Conservation (phyloP, 2,329 filamentous ascomycete genomes). For the Fusarium liriodendri region DNA sequence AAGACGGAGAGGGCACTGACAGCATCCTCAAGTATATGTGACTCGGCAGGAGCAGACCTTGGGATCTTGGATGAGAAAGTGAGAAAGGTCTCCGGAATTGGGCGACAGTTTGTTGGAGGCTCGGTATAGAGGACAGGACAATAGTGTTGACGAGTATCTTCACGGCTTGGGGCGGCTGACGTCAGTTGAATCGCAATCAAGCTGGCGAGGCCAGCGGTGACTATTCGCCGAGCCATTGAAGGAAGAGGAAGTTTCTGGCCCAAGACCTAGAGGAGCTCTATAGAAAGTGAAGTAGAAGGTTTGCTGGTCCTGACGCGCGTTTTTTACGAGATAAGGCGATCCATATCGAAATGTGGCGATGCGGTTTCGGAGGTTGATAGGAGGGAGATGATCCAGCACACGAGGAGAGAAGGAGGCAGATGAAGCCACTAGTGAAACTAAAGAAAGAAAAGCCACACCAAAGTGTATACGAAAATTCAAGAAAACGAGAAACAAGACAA, state of each 20-base stretch:
- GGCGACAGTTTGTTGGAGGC: conserved; percentile 27
- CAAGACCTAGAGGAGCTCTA: background rate
- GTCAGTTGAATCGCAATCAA: conserved; percentile 10
- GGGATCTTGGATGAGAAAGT: conserved; percentile 22
- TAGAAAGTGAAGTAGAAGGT: background rate
- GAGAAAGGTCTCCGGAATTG: conserved; percentile 38
- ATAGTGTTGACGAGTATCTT: conserved; percentile 21
- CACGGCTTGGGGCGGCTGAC: conserved; percentile 27
- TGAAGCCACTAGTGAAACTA: background rate
- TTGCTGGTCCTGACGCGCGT: conserved; percentile 15
- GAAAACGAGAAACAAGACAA: background rate
- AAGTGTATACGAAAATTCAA: background rate
- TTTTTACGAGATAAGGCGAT: conserved; percentile 26
- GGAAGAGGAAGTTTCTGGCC: background rate
- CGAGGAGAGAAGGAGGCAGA: background rate
- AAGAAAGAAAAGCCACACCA: background rate
- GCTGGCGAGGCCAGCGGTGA: conserved; percentile 20
- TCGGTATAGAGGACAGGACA: conserved; percentile 40
- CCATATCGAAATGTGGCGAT: conserved; percentile 29
- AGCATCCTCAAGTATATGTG: conserved; percentile 58
- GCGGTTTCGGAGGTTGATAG: conserved; percentile 20
- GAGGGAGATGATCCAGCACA: conserved; percentile 16
- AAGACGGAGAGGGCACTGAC: conserved; percentile 77
- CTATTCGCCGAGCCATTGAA: conserved; percentile 31
- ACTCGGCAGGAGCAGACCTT: conserved; percentile 21